Evolutionary conservation across 75 land plant species (phyloP), one percentile per base, ranked within the genome.

Genomic region (Azolla pinnata): DNA sequence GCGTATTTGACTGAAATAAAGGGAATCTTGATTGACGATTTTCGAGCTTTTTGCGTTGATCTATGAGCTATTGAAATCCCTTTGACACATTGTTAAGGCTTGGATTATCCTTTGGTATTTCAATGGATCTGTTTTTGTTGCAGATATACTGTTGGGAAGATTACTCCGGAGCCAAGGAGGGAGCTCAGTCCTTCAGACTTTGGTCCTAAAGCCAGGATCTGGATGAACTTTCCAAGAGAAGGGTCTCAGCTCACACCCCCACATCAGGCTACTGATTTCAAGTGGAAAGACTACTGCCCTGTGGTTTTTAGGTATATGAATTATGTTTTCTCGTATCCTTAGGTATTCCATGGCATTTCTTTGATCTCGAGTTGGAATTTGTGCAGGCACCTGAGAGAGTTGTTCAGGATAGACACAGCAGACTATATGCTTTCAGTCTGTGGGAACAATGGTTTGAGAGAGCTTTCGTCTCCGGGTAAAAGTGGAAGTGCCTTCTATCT

Each of bases 201-300:
- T 79, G 92, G 84, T 47, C 75, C 83, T 18, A 71, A 73, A 29
- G 88, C 92, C 29, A 71, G 87, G 60, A 80, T 87, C 48, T 57
- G 68, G 59, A 81, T 87, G 84, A 75, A 66, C 32, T 87, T 87
- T 48, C 92, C 92, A 7, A 67, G 67, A 45, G 68, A 62, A 45
- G 97, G 97, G 34, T 82, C 97, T 29, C 80, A 86, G 56, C 72
- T 85, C 20, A 92, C 97, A 19, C 97, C 97, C 56, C 74, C 84
- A 24, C 97, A 92, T 61, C 42, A 77, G 25, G 88, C 97, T 12
- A 50, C 79, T 33, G 83, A 76, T 70, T 92, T 92, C 56, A 64
- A 72, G 49, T 92, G 97, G 97, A 92, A 88, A 62, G 97, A 92
- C 50, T 92, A 88, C 61, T 92, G 97, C 50, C 97, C 97, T 5